Base-by-base conservation (phyloP, 306 rosid genomes). In the Vigna unguiculata region DNA sequence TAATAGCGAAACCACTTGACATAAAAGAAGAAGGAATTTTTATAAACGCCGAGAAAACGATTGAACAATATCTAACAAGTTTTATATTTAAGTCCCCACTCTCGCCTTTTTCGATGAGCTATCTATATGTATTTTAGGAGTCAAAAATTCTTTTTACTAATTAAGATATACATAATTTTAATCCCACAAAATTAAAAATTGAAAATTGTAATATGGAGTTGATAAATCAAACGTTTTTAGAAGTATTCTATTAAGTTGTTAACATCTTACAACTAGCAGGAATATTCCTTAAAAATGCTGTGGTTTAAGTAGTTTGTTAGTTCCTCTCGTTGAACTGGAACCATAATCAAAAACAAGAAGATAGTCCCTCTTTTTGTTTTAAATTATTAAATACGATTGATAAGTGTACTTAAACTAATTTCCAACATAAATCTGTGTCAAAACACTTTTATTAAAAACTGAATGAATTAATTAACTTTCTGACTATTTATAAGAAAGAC, bases 251-350 rank as follows among this genome's bases (percentile, higher is more conserved):
- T 60, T 30, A 32, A 43, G 28, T 74, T 36, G 43, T 20, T 70
- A 41, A 30, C 63, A 32, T 19, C 52, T 63, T 48, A 48, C 32
- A 9, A 7, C 7, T 48, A 13, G 49, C 24, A 12, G 46, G 69
- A 34, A 61, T 55, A 45, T 83, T 83, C 76, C 71, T 54, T 13
- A 13, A 74, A 58, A 19, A 82, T 60, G 76, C 13, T 40, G 36
- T 54, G 58, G 7, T 45, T 41, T 25, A 24, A 28, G 22, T 65
- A 17, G 41, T 38, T 57, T 41, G 72, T 45, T 45, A 2, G 52
- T 40, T 65, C 30, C 43, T 48, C 34, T 22, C 16, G 11, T 58
- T 12, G 24, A 74, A 34, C 10, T 17, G 24, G 68, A 8, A 24
- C 64, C 54, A 34, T 59, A 59, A 49, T 49, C 24, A 61, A 60